A percentile compares a stretch with the other conserved stretches of the same genome.
Evolutionary conservation across 2,329 filamentous ascomycete species (phyloP).

Genomic region (Pseudodiploospora longispora): DNA sequence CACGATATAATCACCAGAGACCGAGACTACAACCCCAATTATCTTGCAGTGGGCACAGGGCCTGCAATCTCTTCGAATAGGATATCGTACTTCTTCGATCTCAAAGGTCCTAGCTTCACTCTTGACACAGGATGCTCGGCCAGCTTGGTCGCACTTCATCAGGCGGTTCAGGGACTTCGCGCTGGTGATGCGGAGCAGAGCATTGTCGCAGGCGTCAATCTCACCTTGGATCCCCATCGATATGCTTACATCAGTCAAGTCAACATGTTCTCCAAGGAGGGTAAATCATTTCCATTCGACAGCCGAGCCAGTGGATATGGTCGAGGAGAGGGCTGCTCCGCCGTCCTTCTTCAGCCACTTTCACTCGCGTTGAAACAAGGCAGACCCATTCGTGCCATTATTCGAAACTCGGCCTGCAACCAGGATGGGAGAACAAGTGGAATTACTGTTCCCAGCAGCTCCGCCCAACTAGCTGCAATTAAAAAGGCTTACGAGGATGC

Average conservation of each 20-base stretch:
- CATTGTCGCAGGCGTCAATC: background rate
- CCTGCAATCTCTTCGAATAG: slow-evolving; percentile 43
- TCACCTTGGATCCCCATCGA: background rate
- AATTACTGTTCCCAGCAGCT: slow-evolving; percentile 30
- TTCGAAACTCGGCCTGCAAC: slow-evolving; percentile 15
- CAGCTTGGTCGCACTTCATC: slow-evolving; percentile 37
- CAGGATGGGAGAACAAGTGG: slow-evolving; percentile 32
- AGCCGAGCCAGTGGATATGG: slow-evolving; percentile 39
- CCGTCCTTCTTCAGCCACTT: slow-evolving; percentile 44
- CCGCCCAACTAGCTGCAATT: slow-evolving; percentile 24
- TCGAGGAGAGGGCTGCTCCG: slow-evolving; percentile 45
- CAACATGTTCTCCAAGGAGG: background rate
- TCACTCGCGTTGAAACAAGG: slow-evolving; percentile 40
- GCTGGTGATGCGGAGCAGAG: background rate
- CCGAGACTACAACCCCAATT: slow-evolving; percentile 33
- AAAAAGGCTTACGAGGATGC: slow-evolving; percentile 20
- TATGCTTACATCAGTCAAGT: background rate
- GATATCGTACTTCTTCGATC: slow-evolving; percentile 46
- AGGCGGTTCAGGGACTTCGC: slow-evolving; percentile 36
- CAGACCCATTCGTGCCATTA: slow-evolving; percentile 38
- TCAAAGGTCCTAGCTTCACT: slow-evolving; percentile 42
- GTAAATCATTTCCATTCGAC: slow-evolving; percentile 17
- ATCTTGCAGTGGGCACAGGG: slow-evolving; percentile 1
- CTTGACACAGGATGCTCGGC: slow-evolving; percentile 44
- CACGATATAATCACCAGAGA: slow-evolving; percentile 35